Base-by-base conservation (phyloP, 345 rosid genomes). In the Iberis pinnata region DNA sequence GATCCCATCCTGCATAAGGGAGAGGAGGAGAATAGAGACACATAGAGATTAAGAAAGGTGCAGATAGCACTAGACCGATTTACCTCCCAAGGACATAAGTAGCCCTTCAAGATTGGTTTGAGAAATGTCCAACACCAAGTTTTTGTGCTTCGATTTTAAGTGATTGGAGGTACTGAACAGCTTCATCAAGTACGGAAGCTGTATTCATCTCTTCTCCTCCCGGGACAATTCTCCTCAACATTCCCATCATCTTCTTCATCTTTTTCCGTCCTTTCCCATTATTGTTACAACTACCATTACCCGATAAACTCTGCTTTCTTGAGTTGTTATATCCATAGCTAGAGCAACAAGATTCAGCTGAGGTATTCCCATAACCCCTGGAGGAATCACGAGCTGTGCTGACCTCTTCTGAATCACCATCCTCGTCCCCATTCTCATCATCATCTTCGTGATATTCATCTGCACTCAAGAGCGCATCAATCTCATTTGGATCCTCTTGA, bases 401-500 rank as follows among this genome's bases (percentile, higher is more conserved):
- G 44, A 80, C 75, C 56, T 77, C 90, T 39, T 79, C 90, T 50
- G 80, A 82, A 8, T 85, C 72, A 36, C 70, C 89, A 35, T 78
- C 80, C 1, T 84, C 58, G 8, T 60, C 19, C 6, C 49, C 69
- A 20, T 49, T 77, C 10, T 68, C 20, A 14, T 20, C 69, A 9
- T 70, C 83, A 0, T 71, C 74, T 43, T 63, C 63, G 6, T 77
- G 79, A 8, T 76, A 89, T 24, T 75, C 82, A 63, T 80, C 92
- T 44, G 64, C 53, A 76, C 88, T 80, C 74, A 88, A 58, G 56
- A 88, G 74, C 0, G 83, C 90, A 76, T 88, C 86, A 33, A 88
- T 84, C 67, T 88, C 97, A 65, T 77, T 86, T 2, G 92, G 80
- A 76, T 88, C 88, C 64, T 84, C 95, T 59, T 78, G 74, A 46